phyloP scores from a whole-genome alignment of 371 early-diverging fungal genomes.

The Saksenaea oblongispora region DNA sequence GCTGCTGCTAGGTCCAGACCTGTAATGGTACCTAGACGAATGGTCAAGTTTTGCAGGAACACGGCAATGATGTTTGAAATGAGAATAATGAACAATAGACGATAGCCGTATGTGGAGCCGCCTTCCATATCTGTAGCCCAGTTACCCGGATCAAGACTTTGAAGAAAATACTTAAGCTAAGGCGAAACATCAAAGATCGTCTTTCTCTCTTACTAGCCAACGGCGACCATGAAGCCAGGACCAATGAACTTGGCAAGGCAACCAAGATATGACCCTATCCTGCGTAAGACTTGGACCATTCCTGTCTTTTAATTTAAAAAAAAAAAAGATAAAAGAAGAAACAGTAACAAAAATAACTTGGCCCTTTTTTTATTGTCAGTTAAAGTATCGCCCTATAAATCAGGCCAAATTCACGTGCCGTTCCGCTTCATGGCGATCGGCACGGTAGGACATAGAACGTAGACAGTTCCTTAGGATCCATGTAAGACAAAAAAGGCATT shows the following conservation, averaged over 20 bases:
- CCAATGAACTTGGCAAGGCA: constrained; percentile 40
- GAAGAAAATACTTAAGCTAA: background rate
- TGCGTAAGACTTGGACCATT: constrained; percentile 1
- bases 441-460: too few relatives aligned
- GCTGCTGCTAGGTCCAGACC: constrained; percentile 75
- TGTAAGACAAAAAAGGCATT: too few relatives aligned
- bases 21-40: constrained; percentile 79
- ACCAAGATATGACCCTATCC: constrained; percentile 15
- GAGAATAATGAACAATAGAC: constrained; percentile 71
- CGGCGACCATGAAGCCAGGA: constrained; percentile 54
- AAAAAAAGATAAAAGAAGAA: background rate
- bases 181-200: background rate
- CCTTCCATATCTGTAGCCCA: constrained; percentile 77
- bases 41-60: constrained; percentile 74
- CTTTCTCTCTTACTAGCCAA: constrained; percentile 40
- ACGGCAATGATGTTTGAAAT: constrained; percentile 79
- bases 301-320: background rate
- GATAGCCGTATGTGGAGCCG: constrained; percentile 77
- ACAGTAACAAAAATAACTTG: background rate
- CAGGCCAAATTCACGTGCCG: too few relatives aligned
- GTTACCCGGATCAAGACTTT: constrained; percentile 73
- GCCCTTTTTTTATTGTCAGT: background rate
- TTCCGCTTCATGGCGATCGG: too few relatives aligned
- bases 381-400: too few relatives aligned
- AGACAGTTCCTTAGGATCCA: too few relatives aligned